Evolutionary conservation across 306 rosid species (phyloP).

Genomic region (Spatholobus suberectus): DNA sequence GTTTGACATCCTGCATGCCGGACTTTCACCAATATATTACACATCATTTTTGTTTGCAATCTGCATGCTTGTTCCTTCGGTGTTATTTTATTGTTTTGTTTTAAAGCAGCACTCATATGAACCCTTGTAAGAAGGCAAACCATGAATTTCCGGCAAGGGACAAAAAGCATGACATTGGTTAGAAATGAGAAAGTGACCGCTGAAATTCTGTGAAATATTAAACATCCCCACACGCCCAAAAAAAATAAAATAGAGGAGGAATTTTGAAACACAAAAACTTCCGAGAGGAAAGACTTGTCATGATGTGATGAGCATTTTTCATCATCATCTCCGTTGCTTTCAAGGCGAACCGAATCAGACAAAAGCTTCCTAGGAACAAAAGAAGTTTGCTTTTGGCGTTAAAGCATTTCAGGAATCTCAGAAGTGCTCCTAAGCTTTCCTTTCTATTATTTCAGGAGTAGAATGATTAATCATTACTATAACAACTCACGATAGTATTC

Average conservation of each 20-base stretch:
- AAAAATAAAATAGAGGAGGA: conserved; percentile 28
- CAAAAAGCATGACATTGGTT: conserved; percentile 68
- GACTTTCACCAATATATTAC: conserved; percentile 26
- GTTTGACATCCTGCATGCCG: conserved; percentile 31
- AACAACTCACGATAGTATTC: conserved; percentile 42
- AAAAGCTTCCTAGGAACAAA: conserved; percentile 62
- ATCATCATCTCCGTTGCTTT: conserved; percentile 66
- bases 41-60: conserved; percentile 36
- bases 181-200: conserved; percentile 56
- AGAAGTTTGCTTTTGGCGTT: conserved; percentile 67
- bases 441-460: conserved; percentile 62
- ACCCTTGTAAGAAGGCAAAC: conserved; percentile 67
- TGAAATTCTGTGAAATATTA: conserved; percentile 37
- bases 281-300: conserved; percentile 46
- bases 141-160: conserved; percentile 72
- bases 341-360: conserved; percentile 61
- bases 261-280: conserved; percentile 42
- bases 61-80: conserved; percentile 22
- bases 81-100: conserved; percentile 49
- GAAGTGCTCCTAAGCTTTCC: conserved; percentile 50
- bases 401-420: conserved; percentile 73
- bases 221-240: conserved; percentile 36
- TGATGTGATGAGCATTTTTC: conserved; percentile 49
- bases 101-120: conserved; percentile 48
- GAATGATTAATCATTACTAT: conserved; percentile 63